Evolutionary conservation across 306 rosid genomes (phyloP).

Genomic region (Lathyrus aphaca): DNA sequence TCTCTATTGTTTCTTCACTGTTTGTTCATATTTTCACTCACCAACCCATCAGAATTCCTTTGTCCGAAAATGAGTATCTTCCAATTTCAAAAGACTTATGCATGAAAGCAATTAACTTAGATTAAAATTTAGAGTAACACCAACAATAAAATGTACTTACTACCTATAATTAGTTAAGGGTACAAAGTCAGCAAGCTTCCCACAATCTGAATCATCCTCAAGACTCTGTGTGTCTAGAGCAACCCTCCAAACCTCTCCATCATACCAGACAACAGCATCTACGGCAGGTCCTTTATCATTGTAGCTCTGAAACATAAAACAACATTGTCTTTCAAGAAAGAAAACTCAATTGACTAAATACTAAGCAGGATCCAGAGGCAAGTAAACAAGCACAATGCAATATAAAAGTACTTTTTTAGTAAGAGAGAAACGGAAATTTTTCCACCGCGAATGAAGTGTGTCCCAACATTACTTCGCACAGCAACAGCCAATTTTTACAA

Average conservation of each 20-base stretch:
- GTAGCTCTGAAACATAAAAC: slow-evolving; percentile 63
- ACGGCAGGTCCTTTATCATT: slow-evolving; percentile 90
- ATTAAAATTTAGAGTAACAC: slow-evolving; percentile 29
- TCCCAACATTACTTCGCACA: not conserved
- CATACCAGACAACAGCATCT: slow-evolving; percentile 96
- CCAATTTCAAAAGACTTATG: slow-evolving; percentile 18
- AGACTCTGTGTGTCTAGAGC: slow-evolving; percentile 89
- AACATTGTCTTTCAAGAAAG: slow-evolving; percentile 34
- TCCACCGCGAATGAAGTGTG: not conserved
- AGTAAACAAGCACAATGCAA: slow-evolving; percentile 31
- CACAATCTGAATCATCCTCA: slow-evolving; percentile 72
- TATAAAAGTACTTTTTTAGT: not conserved
- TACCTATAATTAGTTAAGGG: slow-evolving; percentile 94
- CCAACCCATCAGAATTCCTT: no score
- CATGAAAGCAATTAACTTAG: slow-evolving; percentile 21
- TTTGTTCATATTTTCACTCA: no score
- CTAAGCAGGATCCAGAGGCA: slow-evolving; percentile 9
- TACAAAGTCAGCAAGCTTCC: slow-evolving; percentile 79
- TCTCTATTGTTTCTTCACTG: no score
- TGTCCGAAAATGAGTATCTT: slow-evolving; percentile 24
- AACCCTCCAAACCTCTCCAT: slow-evolving; percentile 95
- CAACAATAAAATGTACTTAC: slow-evolving; percentile 58
- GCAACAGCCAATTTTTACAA: slow-evolving; percentile 16
- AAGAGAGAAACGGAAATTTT: slow-evolving; percentile 7
- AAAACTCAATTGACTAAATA: slow-evolving; percentile 21